Evolutionary conservation across 164 flowering plant genomes (phyloP).

Genomic region (Echeveria elegans): DNA sequence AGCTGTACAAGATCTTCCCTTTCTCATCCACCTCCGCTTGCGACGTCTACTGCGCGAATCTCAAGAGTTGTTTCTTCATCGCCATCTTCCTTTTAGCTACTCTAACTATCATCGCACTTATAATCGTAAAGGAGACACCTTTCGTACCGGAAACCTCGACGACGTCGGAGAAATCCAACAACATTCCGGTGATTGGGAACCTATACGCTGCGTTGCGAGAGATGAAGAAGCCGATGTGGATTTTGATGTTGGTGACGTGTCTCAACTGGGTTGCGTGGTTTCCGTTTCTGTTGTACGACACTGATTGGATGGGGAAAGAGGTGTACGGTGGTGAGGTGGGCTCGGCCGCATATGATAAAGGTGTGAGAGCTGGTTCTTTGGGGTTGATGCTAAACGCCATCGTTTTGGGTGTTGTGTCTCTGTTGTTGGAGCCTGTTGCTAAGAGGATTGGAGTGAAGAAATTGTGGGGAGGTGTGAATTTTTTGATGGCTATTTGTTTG

Average conservation of each 20-base stretch:
- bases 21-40: slow-evolving; percentile 54
- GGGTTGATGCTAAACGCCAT: slow-evolving; percentile 12
- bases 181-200: background rate
- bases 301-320: slow-evolving; percentile 2
- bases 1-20: slow-evolving; percentile 42
- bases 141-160: background rate
- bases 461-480: slow-evolving; percentile 14
- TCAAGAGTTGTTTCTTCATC: slow-evolving; percentile 56
- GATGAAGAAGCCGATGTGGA: slow-evolving; percentile 5
- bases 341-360: slow-evolving; percentile 6
- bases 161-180: background rate
- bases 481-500: slow-evolving; percentile 10
- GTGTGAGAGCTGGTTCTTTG: slow-evolving; percentile 13
- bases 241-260: background rate
- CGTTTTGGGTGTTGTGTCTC: slow-evolving; percentile 7
- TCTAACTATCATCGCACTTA: slow-evolving; percentile 33
- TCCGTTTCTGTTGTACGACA: background rate
- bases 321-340: background rate
- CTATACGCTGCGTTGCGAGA: background rate
- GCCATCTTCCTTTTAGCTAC: slow-evolving; percentile 34
- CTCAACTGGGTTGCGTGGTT: slow-evolving; percentile 2
- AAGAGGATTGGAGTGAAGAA: slow-evolving; percentile 8
- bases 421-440: slow-evolving; percentile 7
- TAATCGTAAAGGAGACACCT: slow-evolving; percentile 26
- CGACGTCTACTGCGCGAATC: slow-evolving; percentile 66